A percentile compares a stretch with the other conserved stretches of the same genome.
These are phyloP conservation scores for Microthlaspi erraticum DNA, from an alignment of 345 rosid genomes.

Conservation along the genomic window DNA sequence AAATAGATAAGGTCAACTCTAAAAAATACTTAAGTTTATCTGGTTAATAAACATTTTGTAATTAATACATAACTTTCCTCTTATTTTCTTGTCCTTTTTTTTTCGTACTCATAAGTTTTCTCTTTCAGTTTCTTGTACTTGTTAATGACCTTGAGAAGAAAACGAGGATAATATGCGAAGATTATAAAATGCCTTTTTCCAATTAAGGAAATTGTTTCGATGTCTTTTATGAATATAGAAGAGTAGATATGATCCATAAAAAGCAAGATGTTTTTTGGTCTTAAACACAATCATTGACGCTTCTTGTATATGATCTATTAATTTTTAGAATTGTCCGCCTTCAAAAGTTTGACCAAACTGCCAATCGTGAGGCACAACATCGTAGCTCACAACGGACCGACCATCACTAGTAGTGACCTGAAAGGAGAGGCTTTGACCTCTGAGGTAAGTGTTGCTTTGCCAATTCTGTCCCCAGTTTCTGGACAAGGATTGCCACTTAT, in stretches of 20 bases:
- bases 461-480: slow-evolving; percentile 82
- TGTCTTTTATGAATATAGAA: background rate
- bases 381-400: slow-evolving; percentile 50
- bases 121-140: background rate
- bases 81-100: too few species aligned
- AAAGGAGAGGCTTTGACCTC: slow-evolving; percentile 63
- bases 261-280: slow-evolving; percentile 15
- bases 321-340: slow-evolving; percentile 58
- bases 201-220: background rate
- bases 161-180: background rate
- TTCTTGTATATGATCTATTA: slow-evolving; percentile 7
- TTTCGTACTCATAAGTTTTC: too few species aligned
- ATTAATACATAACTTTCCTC: too few species aligned
- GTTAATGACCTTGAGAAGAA: background rate
- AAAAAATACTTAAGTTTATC: too few species aligned
- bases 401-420: slow-evolving; percentile 65
- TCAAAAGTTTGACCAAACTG: slow-evolving; percentile 67
- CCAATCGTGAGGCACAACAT: slow-evolving; percentile 63
- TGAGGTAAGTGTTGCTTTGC: slow-evolving; percentile 62
- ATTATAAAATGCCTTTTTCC: background rate
- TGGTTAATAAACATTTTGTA: background rate
- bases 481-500: slow-evolving; percentile 63
- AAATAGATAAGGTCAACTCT: too few species aligned
- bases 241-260: background rate
- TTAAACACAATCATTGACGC: slow-evolving; percentile 18